Evolutionary conservation across 805 yeast species (phyloP), one percentile per base, ranked within the genome.

Genomic region (Myxozyma vanderwaltii): DNA sequence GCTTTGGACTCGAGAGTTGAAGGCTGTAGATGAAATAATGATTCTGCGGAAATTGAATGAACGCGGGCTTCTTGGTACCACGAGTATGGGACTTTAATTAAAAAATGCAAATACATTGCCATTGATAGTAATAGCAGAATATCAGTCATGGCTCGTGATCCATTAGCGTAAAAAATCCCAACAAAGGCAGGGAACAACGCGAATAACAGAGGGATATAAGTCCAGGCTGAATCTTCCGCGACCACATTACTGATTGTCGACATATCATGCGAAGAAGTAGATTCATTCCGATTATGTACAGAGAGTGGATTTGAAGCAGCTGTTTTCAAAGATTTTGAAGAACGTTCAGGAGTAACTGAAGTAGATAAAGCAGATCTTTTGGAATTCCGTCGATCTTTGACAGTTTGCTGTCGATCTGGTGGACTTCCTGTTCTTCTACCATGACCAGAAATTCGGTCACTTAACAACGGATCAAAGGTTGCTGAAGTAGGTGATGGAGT

Each of bases 101-200:
- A 48, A 29, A 45, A 58, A 15, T 45, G 59, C 27, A 58, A 52
- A 27, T 54, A 58, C 29, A 45, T 13, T 21, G 62, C 44, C 58
- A 58, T 54, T 17, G 54, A 39, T 31, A 44, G 19, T n/a, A 58
- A 38, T 19, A 54, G 12, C 12, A 58, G 26, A n/a, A 55, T 17
- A 46, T 55, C 56, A 12, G 59, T 43, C 36, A 47, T 41, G 8
- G 51, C 35, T 5, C 44, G 47, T 10, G 36, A 41, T 17, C 55
- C 59, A 26, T 40, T 55, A 12, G 29, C 36, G 27, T 36, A 56
- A 23, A 48, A 39, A 7, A 58, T 49, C 7, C 55, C 59, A 3
- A 51, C 39, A 33, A 55, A 49, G 3, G 56, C 56, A 2, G 56
- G 63, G 17, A 21, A 27, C 6, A 58, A 23, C 35, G 55, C 63